Base-by-base conservation (phyloP, 805 yeast genomes). In the Pichia nanzhaoensis region DNA sequence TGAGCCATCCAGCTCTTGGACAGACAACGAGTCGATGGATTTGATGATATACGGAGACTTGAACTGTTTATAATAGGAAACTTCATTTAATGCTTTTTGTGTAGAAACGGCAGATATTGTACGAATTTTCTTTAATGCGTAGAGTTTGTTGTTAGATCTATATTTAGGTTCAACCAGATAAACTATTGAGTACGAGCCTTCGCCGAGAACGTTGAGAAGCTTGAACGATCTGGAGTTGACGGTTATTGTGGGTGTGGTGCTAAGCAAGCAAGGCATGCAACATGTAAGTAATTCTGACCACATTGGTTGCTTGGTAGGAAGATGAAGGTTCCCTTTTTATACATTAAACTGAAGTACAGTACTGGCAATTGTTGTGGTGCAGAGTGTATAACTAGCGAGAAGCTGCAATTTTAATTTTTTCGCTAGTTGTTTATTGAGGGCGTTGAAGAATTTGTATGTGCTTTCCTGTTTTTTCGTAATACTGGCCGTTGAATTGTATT, bases 111-210 rank as follows among this genome's bases (percentile, higher is more conserved):
- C 82, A 82, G 56, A 80, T 85, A 39, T 84, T 74, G 1, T 96
- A 49, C 90, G 69, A 44, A 88, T 85, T 67, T 85, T 84, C 67
- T 90, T 90, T 57, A 90, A 66, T 3, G 96, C 96, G 57, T 78
- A 85, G 35, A 62, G 60, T 32, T 73, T 74, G 30, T 72, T 66
- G 51, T 69, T 61, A 3, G 21, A 9, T 12, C 34, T 16, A 10
- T 34, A 39, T n/a, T 39, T 42, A 37, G 69, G 67, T 51, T 78
- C 71, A 3, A 89, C 95, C 19, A 88, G 67, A 57, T 90, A 90
- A 8, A 87, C 95, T 54, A 84, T 88, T 0, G 95, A 82, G 58
- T 84, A 84, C 13, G 93, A 95, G 2, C 95, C 95, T 66, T 89
- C 97, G 9, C 95, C 96, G 6, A 90, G 67, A n/a, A 90, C 70